phyloP scores from a whole-genome alignment of 2,329 filamentous ascomycete species.

The Phialophora macrospora region DNA sequence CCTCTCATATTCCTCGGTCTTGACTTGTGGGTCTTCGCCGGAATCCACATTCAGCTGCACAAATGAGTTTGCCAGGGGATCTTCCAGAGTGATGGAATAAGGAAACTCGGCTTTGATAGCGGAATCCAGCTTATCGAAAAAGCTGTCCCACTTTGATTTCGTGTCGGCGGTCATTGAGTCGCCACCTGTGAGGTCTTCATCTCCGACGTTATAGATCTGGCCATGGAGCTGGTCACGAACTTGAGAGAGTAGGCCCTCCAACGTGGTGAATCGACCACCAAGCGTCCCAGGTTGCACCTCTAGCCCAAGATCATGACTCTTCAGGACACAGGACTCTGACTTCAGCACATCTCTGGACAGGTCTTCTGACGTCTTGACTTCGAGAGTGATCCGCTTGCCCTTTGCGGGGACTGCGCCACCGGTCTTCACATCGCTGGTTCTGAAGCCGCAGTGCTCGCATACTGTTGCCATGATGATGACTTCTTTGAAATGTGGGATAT shows the following conservation, averaged over 20 bases:
- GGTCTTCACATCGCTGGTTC: slow-evolving; percentile 96
- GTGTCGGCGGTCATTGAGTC: slow-evolving; percentile 74
- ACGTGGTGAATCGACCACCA: slow-evolving; percentile 93
- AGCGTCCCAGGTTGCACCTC: slow-evolving; percentile 91
- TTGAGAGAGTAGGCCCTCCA: slow-evolving; percentile 91
- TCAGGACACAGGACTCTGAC: slow-evolving; percentile 85
- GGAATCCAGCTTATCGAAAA: slow-evolving; percentile 75
- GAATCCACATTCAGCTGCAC: slow-evolving; percentile 83
- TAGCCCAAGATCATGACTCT: slow-evolving; percentile 84
- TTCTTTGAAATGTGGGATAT: slow-evolving; percentile 97
- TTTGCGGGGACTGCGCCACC: slow-evolving; percentile 87
- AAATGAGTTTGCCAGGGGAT: slow-evolving; percentile 90
- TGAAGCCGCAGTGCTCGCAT: slow-evolving; percentile 90
- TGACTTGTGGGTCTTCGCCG: slow-evolving; percentile 73
- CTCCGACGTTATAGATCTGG: slow-evolving; percentile 81
- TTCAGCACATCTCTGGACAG: slow-evolving; percentile 93
- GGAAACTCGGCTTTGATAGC: slow-evolving; percentile 80
- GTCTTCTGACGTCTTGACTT: slow-evolving; percentile 71
- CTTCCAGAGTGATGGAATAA: slow-evolving; percentile 82
- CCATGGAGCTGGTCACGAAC: slow-evolving; percentile 85
- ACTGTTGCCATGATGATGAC: slow-evolving; percentile 94
- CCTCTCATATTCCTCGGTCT: slow-evolving; percentile 78
- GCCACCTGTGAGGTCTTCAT: slow-evolving; percentile 63
- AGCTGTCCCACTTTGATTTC: slow-evolving; percentile 74
- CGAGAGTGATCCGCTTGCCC: slow-evolving; percentile 80